These are phyloP conservation scores for Barnettozyma botsteinii DNA, from an alignment of 805 yeast genomes.

Conservation along the genomic window DNA sequence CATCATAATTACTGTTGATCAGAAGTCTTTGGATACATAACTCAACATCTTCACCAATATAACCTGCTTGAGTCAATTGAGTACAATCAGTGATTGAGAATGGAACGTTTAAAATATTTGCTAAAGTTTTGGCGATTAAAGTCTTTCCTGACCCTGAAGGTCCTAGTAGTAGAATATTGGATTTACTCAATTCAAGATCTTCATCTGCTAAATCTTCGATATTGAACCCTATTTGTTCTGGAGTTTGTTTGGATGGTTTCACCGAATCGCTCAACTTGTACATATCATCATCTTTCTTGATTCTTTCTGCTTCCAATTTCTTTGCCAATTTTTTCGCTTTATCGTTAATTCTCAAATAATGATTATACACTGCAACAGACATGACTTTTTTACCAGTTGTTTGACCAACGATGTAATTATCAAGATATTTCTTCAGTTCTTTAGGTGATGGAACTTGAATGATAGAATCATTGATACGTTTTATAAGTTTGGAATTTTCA, in stretches of 20 bases:
- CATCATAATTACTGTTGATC: conserved; percentile 45
- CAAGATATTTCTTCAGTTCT: conserved; percentile 39
- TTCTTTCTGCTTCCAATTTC: conserved; percentile 23
- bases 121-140: conserved; percentile 48
- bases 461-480: conserved; percentile 13
- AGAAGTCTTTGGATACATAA: conserved; percentile 48
- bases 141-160: conserved; percentile 65
- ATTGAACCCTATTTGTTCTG: conserved; percentile 28
- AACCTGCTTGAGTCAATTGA: conserved; percentile 58
- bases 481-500: background rate
- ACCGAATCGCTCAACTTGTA: conserved; percentile 20
- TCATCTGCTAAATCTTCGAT: conserved; percentile 28
- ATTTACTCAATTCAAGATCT: conserved; percentile 45
- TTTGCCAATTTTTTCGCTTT: conserved; percentile 29
- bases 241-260: conserved; percentile 20
- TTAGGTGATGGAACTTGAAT: conserved; percentile 42
- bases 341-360: conserved; percentile 44
- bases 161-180: conserved; percentile 50
- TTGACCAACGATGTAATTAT: conserved; percentile 52
- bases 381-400: conserved; percentile 50
- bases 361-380: conserved; percentile 57
- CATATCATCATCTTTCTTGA: conserved; percentile 26
- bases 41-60: conserved; percentile 61
- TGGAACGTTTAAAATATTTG: conserved; percentile 47
- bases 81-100: conserved; percentile 58